Evolutionary conservation across 345 rosid species (phyloP), one percentile per base, ranked within the genome.

Genomic region (Citrus glauca): DNA sequence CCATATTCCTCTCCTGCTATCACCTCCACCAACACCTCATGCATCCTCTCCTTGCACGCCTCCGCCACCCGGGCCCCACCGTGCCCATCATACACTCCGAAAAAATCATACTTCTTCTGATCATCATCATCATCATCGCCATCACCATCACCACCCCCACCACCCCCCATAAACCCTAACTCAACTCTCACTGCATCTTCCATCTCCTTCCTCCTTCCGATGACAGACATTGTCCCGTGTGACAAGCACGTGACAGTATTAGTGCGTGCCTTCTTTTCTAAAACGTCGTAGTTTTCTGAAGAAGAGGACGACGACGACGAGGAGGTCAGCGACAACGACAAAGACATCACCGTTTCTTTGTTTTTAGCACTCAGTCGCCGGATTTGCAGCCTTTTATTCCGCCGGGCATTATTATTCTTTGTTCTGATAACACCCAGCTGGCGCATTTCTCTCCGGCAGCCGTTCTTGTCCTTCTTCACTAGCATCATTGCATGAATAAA

Each of bases 11-110:
- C 85, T 75, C 28, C 55, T 57, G 38, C 79, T 62, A 86, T 81
- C 76, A 78, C 82, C 80, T 87, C 89, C 71, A 35, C 84, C 57
- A 89, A 50, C 66, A 89, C 74, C 57, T 69, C 45, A 56, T 91
- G 95, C 74, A 91, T n/a, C 80, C 90, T 71, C 84, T 89, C 90
- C 63, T 72, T 78, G 9, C 95, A 91, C 22, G 83, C 93, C 77
- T 85, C 89, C 69, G 93, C 92, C 83, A 91, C 95, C 38, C 77
- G 75, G 6, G 89, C 50, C 13, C 95, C 95, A 9, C 95, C 95
- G 82, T 91, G 92, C 17, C 95, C 95, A 71, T 91, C 95, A 22
- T 85, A 91, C 13, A 91, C 93, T 38, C 90, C 93, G 27, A 81
- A 91, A 74, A 87, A 91, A 57, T 89, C 91, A 32, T 79, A 91